These are phyloP conservation scores for Xerocomellus intermedius DNA, from an alignment of 768 basidiomycete species.

Conservation along the genomic window DNA sequence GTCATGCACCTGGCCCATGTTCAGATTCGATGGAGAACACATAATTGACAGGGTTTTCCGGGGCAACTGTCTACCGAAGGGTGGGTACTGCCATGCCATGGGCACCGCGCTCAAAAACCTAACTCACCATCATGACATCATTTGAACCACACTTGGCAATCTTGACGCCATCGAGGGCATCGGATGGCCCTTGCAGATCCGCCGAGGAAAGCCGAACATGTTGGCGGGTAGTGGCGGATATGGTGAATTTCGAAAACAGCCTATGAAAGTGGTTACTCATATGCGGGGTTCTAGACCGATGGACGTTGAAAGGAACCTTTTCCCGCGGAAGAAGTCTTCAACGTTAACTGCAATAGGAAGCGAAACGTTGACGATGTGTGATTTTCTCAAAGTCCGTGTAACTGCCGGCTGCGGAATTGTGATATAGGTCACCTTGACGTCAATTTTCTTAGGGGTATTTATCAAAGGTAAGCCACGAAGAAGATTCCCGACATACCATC, in stretches of 20 bases:
- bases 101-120: neutral
- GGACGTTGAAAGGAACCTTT: slow-evolving; percentile 47
- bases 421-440: slow-evolving; percentile 64
- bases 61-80: slow-evolving; percentile 66
- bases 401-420: slow-evolving; percentile 53
- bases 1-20: slow-evolving; percentile 53
- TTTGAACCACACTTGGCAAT: slow-evolving; percentile 49
- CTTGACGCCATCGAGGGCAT: slow-evolving; percentile 46
- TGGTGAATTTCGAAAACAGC: slow-evolving; percentile 86
- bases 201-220: slow-evolving; percentile 73
- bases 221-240: slow-evolving; percentile 78
- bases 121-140: slow-evolving; percentile 49
- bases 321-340: slow-evolving; percentile 91
- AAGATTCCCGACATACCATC: slow-evolving; percentile 46
- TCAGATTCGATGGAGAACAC: slow-evolving; percentile 75
- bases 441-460: slow-evolving; percentile 56
- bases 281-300: neutral
- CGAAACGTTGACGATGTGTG: slow-evolving; percentile 58
- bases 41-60: slow-evolving; percentile 71
- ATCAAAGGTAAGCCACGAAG: neutral
- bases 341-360: slow-evolving; percentile 92
- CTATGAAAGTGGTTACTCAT: slow-evolving; percentile 39
- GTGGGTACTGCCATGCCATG: neutral
- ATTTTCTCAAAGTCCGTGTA: slow-evolving; percentile 51
- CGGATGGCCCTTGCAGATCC: slow-evolving; percentile 46